Base-by-base conservation (phyloP, 2,329 filamentous ascomycete genomes). In the Mycosphaerella arachidis region DNA sequence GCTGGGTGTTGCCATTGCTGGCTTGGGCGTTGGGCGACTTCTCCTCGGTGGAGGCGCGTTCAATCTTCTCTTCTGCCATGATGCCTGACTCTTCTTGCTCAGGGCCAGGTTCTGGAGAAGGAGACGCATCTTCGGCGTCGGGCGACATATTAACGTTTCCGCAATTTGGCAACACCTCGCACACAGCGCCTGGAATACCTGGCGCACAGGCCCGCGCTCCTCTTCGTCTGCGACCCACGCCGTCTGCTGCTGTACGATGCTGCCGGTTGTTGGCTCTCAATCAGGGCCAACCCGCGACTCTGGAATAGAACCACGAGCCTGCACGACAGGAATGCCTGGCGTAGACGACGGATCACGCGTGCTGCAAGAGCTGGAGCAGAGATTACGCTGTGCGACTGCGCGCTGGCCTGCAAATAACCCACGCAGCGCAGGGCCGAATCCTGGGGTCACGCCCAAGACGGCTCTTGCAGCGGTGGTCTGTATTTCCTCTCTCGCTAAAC, bases 111-210 rank as follows among this genome's bases (percentile, higher is more conserved):
- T 78, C 77, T 67, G 78, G 76, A 70, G 77, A 79, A 67, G 74
- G 75, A 70, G 77, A 78, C 57, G 72, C 78, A 72, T 74, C 72
- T 72, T 79, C 77, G 70, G 78, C 75, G 73, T 76, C 77, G 70
- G 78, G 75, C 75, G 77, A 73, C 78, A 81, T 81, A 79, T 76
- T 79, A 78, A 75, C 66, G 63, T 67, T 71, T 68, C 68, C 68
- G 51, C 59, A 60, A 61, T 50, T 61, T 60, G 58, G 59, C 48
- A 53, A 57, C 55, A 58, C 65, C 63, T 60, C 62, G 68, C 65
- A 72, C 72, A 73, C 74, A 67, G 67, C 70, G 67, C 62, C 57
- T 57, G 66, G 72, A 67, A 68, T 68, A 68, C 62, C 57, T 55
- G 66, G 72, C 68, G 67, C 70, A 72, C 72, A 70, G 70, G 68